phyloP scores from a whole-genome alignment of 129 eudicot genomes.

The Flaveria brownii region DNA sequence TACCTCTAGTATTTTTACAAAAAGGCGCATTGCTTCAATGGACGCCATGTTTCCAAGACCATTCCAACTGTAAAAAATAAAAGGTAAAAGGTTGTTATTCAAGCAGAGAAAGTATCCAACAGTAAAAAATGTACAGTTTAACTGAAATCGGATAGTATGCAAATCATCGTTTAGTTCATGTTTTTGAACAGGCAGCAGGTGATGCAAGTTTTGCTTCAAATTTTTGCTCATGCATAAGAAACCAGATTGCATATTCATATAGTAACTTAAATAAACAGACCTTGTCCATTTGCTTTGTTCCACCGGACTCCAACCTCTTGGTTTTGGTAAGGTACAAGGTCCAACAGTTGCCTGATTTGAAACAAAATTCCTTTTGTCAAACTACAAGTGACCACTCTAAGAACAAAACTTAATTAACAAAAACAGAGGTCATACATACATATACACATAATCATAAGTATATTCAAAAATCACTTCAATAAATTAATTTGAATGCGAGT shows the following conservation, averaged over 20 bases:
- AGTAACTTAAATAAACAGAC: slow-evolving; percentile 45
- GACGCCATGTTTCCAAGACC: slow-evolving; percentile 95
- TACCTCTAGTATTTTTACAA: slow-evolving; percentile 97
- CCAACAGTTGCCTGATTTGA: slow-evolving; percentile 90
- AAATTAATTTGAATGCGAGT: not conserved
- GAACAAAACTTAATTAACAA: slow-evolving; percentile 14
- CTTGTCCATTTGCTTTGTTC: slow-evolving; percentile 99
- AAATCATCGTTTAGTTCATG: not conserved
- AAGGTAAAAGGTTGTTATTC: not conserved
- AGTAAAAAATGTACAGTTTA: not conserved
- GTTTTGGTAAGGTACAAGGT: slow-evolving; percentile 89
- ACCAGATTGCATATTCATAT: slow-evolving; percentile 16
- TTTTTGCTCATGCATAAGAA: not conserved
- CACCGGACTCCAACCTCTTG: slow-evolving; percentile 93
- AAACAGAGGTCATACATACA: not conserved
- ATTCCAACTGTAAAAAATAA: slow-evolving; percentile 71
- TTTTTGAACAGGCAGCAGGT: not conserved
- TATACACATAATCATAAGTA: not conserved
- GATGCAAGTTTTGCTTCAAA: not conserved
- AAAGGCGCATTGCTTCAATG: slow-evolving; percentile 97
- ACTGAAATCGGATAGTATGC: slow-evolving; percentile 10
- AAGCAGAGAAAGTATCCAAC: slow-evolving; percentile 7
- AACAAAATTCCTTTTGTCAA: slow-evolving; percentile 22
- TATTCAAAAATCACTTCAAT: not conserved
- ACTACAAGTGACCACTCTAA: slow-evolving; percentile 3